Percentiles rank a stretch among this genome's conserved stretches.
phyloP scores from a whole-genome alignment of 2,329 filamentous ascomycete species.

The Fusarium sp. region DNA sequence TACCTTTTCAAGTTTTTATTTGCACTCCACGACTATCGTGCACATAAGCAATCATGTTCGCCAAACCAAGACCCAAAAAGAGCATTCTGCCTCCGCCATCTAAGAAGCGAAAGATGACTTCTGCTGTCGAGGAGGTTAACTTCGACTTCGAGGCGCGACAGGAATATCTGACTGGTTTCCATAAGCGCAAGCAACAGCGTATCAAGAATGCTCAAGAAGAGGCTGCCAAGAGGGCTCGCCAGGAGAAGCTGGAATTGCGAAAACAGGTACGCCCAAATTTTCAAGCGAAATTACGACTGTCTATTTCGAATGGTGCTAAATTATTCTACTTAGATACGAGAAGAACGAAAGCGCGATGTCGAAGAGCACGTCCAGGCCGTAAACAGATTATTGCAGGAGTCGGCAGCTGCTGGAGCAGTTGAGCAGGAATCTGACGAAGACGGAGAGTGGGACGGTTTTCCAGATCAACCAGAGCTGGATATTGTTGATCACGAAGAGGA shows the following conservation, averaged over 20 bases:
- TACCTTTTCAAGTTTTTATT: not conserved
- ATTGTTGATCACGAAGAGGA: constrained; percentile 85
- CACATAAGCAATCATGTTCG: constrained; percentile 54
- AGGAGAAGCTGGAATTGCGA: constrained; percentile 77
- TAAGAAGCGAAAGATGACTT: constrained; percentile 72
- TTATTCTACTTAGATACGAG: constrained; percentile 70
- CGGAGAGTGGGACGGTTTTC: constrained; percentile 72
- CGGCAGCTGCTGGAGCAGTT: constrained; percentile 54
- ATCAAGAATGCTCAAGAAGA: constrained; percentile 85
- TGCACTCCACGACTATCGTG: not conserved
- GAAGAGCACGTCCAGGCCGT: constrained; percentile 83
- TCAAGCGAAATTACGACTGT: not conserved
- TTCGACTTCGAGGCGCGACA: constrained; percentile 83
- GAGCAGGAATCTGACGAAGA: constrained; percentile 54
- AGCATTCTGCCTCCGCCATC: constrained; percentile 62
- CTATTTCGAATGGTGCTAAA: constrained; percentile 20
- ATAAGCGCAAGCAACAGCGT: constrained; percentile 90
- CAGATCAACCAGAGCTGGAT: constrained; percentile 56
- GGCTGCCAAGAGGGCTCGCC: constrained; percentile 76
- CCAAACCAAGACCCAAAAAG: constrained; percentile 67
- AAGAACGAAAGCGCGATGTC: constrained; percentile 82
- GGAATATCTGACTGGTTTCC: constrained; percentile 94
- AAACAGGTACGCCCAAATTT: constrained; percentile 69
- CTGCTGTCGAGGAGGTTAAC: constrained; percentile 77
- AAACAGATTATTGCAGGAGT: constrained; percentile 72